Evolutionary conservation across 164 flowering plant species (phyloP), one percentile per base, ranked within the genome.

Genomic region (Umbilicus rupestris): DNA sequence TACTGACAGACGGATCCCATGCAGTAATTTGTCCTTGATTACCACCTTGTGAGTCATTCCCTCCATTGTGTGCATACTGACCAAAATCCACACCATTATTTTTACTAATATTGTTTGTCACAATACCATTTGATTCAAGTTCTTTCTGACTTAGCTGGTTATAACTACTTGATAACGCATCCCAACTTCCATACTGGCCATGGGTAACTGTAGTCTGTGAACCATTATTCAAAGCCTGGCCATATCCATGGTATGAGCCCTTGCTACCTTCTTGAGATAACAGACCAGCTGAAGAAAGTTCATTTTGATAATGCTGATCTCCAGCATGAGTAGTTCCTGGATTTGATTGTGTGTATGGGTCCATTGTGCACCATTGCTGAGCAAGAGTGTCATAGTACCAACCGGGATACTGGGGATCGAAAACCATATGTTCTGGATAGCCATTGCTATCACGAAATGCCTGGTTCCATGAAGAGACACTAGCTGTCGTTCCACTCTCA

Each of bases 371-470:
- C 99, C 99, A 94, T 69, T 84, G 86, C 69, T 77, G 85, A 64
- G 79, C 67, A 65, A 80, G 74, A 19, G 86, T 84, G 70, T 94
- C 97, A 76, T 85, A 94, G 69, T 88, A 89, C 96, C 93, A 91
- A 69, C 85, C 97, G 65, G 99, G 99, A 59, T 87, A 89, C 66
- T 89, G 99, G 49, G 96, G 89, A 74, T 91, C 96, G 80, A 94
- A 94, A 16, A 87, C 73, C 96, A 91, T 91, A 75, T 89, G 86
- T n/a, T 83, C 69, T 17, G 96, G 97, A 70, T 85, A 88, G 30
- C 76, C 87, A 65, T 74, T 79, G 69, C 60, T 79, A 64, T 67
- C 85, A 70, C 80, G 84, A 45, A 85, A 73, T 31, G 50, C 74
- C 72, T 81, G 83, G 73, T 72, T 85, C 88, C 79, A 81, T 22